Evolutionary conservation across 225 moss, liverwort and hornwort species (phyloP).

Genomic region (Polytrichum formosum): DNA sequence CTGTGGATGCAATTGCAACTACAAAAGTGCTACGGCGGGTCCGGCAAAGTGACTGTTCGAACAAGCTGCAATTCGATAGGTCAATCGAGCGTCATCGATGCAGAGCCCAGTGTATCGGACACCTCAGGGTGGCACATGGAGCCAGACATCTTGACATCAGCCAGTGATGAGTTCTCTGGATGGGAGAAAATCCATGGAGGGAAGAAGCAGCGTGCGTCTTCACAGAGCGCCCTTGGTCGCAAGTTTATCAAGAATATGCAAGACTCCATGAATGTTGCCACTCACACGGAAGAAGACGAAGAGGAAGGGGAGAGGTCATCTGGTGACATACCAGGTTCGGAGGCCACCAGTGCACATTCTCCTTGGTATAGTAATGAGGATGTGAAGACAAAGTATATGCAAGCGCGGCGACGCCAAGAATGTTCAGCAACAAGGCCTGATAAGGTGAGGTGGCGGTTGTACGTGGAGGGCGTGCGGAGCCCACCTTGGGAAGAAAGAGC

Average conservation of each 20-base stretch:
- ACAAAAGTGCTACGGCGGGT: slow-evolving; percentile 3
- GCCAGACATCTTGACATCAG: slow-evolving; percentile 12
- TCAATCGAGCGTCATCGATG: slow-evolving; percentile 40
- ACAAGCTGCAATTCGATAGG: slow-evolving; percentile 23
- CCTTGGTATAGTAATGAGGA: slow-evolving; percentile 7
- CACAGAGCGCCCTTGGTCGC: slow-evolving; percentile 6
- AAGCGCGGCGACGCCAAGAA: slow-evolving; percentile 8
- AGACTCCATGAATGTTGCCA: slow-evolving; percentile 14
- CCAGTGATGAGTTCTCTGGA: slow-evolving; percentile 21
- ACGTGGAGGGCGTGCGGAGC: slow-evolving; percentile 40
- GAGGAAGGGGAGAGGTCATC: slow-evolving; percentile 8
- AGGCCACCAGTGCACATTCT: not conserved
- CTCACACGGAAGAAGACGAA: not conserved
- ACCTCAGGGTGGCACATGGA: slow-evolving; percentile 30
- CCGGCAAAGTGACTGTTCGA: slow-evolving; percentile 18
- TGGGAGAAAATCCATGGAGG: slow-evolving; percentile 24
- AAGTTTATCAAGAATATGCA: slow-evolving; percentile 13
- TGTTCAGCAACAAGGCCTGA: slow-evolving; percentile 31
- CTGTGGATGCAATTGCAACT: slow-evolving; percentile 4
- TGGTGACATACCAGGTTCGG: not conserved
- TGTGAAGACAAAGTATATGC: slow-evolving; percentile 6
- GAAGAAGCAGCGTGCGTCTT: not conserved
- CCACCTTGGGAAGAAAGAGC: slow-evolving; percentile 15
- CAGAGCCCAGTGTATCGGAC: slow-evolving; percentile 21
- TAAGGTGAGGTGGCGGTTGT: slow-evolving; percentile 50